Evolutionary conservation across 2,329 filamentous ascomycete species (phyloP).

Genomic region (Xylaria sp.): DNA sequence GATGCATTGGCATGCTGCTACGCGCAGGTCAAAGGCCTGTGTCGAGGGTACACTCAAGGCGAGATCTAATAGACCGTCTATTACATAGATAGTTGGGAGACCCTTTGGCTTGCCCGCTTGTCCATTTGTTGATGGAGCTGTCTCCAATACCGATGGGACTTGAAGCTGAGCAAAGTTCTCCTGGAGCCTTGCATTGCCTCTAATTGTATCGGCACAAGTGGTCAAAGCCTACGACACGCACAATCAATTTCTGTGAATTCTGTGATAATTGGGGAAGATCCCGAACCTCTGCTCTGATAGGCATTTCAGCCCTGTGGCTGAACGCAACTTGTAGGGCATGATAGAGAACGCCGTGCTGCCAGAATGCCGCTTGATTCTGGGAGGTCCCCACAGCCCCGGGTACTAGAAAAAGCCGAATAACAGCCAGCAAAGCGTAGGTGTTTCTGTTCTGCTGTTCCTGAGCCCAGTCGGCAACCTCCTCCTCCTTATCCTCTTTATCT

Average conservation of each 20-base stretch:
- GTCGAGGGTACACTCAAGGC: constrained; percentile 74
- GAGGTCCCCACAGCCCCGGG: constrained; percentile 81
- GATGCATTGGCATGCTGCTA: constrained; percentile 88
- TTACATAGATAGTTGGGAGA: constrained; percentile 80
- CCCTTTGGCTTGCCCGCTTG: constrained; percentile 58
- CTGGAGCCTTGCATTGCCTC: constrained; percentile 81
- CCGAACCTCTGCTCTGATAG: constrained; percentile 78
- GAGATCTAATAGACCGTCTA: constrained; percentile 89
- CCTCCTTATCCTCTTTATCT: constrained; percentile 57
- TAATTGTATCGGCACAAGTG: constrained; percentile 89
- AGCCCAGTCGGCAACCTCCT: constrained; percentile 77
- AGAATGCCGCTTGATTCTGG: constrained; percentile 87
- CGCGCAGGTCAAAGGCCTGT: constrained; percentile 79
- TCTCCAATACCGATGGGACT: constrained; percentile 70
- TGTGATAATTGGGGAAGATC: constrained; percentile 38
- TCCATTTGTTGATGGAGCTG: constrained; percentile 50
- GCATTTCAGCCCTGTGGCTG: constrained; percentile 73
- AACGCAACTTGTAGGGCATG: constrained; percentile 87
- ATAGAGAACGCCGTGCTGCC: constrained; percentile 81
- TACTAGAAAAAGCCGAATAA: constrained; percentile 86
- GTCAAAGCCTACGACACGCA: constrained; percentile 69
- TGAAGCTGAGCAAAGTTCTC: constrained; percentile 89
- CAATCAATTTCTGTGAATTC: constrained; percentile 42
- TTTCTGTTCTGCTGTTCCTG: constrained; percentile 86
- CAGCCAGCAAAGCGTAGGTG: constrained; percentile 86